A percentile compares a stretch with the other conserved stretches of the same genome.
These are phyloP conservation scores for Botrytis fragariae DNA, from an alignment of 2,329 filamentous ascomycete genomes.

Conservation along the genomic window DNA sequence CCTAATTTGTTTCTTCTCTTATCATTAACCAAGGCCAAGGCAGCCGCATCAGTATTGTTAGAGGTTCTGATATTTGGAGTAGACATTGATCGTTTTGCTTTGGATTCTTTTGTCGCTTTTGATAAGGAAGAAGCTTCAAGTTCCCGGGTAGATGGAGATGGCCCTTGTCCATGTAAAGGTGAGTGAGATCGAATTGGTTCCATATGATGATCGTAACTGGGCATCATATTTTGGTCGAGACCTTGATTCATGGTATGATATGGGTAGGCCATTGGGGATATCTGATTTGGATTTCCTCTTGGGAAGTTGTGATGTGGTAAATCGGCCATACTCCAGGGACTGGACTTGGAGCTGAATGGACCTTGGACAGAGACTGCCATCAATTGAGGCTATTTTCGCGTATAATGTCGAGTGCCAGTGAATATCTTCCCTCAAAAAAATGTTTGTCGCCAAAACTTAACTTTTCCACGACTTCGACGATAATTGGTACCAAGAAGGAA, in stretches of 20 bases:
- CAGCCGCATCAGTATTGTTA: slow-evolving; percentile 38
- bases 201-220: slow-evolving; percentile 33
- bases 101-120: slow-evolving; percentile 29
- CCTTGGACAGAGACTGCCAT: slow-evolving; percentile 39
- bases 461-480: not conserved
- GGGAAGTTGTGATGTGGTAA: slow-evolving; percentile 30
- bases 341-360: slow-evolving; percentile 34
- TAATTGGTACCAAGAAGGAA: not conserved
- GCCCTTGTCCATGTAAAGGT: slow-evolving; percentile 26
- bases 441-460: not conserved
- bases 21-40: slow-evolving; percentile 46
- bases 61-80: slow-evolving; percentile 49
- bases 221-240: slow-evolving; percentile 34
- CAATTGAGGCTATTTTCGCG: slow-evolving; percentile 31
- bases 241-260: slow-evolving; percentile 33
- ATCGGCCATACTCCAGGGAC: slow-evolving; percentile 37
- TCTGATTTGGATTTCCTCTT: slow-evolving; percentile 28
- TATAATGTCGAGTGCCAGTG: slow-evolving; percentile 7
- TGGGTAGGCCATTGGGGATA: slow-evolving; percentile 35
- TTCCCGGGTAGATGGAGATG: slow-evolving; percentile 29
- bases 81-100: slow-evolving; percentile 49
- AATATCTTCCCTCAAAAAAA: slow-evolving; percentile 22
- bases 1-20: slow-evolving; percentile 88
- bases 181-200: slow-evolving; percentile 29
- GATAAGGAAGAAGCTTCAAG: slow-evolving; percentile 21